phyloP scores from a whole-genome alignment of 495 filamentous ascomycete genomes.

The Penicillium psychrofluorescens region DNA sequence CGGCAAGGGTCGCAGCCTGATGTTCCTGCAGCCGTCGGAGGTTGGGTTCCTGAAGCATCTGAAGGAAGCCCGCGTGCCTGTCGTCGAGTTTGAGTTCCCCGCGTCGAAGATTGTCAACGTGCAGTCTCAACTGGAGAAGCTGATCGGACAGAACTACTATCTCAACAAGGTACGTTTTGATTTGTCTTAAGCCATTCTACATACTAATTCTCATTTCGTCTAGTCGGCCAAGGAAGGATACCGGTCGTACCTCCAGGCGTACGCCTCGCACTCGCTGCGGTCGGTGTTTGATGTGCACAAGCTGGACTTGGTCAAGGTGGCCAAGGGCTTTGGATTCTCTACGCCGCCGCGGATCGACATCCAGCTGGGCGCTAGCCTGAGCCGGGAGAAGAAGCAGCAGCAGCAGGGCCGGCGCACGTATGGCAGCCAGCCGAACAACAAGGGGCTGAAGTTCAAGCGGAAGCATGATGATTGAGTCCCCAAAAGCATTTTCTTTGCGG shows the following conservation, averaged over 20 bases:
- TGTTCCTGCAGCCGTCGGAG: slow-evolving; percentile 91
- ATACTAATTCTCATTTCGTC: slow-evolving; percentile 9
- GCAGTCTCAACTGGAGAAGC: slow-evolving; percentile 87
- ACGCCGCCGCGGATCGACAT: slow-evolving; percentile 90
- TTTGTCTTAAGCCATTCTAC: background rate
- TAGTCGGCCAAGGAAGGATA: slow-evolving; percentile 64
- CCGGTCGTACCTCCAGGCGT: slow-evolving; percentile 86
- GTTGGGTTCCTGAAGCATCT: slow-evolving; percentile 87
- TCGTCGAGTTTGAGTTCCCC: slow-evolving; percentile 95
- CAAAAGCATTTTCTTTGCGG: too few species aligned
- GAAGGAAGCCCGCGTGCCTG: slow-evolving; percentile 84
- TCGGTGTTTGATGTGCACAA: slow-evolving; percentile 92
- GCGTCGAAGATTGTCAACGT: slow-evolving; percentile 86
- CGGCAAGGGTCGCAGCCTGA: slow-evolving; percentile 72
- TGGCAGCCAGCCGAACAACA: slow-evolving; percentile 57
- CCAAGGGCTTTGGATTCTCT: slow-evolving; percentile 86
- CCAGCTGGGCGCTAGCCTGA: slow-evolving; percentile 78
- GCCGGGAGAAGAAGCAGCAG: slow-evolving; percentile 73
- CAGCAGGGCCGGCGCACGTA: slow-evolving; percentile 69
- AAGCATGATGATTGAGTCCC: slow-evolving; percentile 22
- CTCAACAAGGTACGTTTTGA: slow-evolving; percentile 63
- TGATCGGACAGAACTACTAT: slow-evolving; percentile 93
- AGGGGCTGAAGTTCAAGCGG: slow-evolving; percentile 41
- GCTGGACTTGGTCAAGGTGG: slow-evolving; percentile 86
- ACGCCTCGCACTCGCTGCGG: slow-evolving; percentile 82